Conservation (phyloP, 1,139 yeast species). For the Debaryomycetaceae sp. region DNA sequence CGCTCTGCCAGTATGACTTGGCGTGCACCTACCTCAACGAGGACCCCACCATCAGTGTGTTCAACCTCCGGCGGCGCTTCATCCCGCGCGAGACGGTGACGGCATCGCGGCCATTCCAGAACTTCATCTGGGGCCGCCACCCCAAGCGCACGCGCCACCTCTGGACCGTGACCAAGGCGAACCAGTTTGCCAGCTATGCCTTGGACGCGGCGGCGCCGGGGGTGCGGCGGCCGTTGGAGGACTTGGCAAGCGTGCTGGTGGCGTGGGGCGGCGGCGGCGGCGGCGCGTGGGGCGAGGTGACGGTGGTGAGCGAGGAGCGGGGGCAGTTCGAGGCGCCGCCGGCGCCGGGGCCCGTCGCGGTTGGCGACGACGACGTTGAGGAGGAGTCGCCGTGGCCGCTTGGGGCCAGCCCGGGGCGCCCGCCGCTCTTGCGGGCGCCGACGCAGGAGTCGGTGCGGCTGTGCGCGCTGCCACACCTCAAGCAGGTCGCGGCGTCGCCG, state of each 20-base stretch:
- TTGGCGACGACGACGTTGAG: not conserved
- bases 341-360: conserved; percentile 2
- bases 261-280: conserved; percentile 42
- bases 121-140: conserved; percentile 41
- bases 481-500: too few relatives aligned
- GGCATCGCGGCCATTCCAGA: conserved; percentile 43
- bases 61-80: conserved; percentile 68
- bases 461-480: too few relatives aligned
- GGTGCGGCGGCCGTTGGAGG: conserved; percentile 50
- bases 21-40: conserved; percentile 78
- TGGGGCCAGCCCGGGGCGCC: too few relatives aligned
- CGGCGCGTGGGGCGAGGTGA: not conserved
- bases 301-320: not conserved
- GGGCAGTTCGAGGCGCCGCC: conserved; percentile 3
- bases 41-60: conserved; percentile 69
- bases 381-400: too few relatives aligned
- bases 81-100: conserved; percentile 69
- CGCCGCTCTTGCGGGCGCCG: too few relatives aligned
- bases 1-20: conserved; percentile 51
- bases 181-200: conserved; percentile 50
- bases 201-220: conserved; percentile 21
- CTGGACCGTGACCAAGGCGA: conserved; percentile 46
- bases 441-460: too few relatives aligned
- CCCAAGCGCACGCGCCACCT: conserved; percentile 20
- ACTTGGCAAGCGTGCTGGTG: conserved; percentile 47